These are phyloP conservation scores for Luffa aegyptiaca DNA, from an alignment of 306 rosid species.

Conservation along the genomic window DNA sequence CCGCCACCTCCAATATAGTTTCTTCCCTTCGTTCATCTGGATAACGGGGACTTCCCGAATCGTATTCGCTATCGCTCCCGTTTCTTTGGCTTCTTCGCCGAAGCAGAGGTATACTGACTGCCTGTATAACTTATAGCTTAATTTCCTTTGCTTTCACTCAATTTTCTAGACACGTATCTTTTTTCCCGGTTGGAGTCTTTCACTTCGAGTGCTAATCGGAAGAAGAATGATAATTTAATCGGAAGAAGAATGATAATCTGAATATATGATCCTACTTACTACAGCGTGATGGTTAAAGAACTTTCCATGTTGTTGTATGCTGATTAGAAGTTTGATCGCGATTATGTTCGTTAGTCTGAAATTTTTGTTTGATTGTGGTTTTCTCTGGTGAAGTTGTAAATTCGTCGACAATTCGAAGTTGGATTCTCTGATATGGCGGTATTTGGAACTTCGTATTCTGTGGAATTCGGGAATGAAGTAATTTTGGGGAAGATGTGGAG, in stretches of 20 bases:
- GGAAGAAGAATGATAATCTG: not conserved
- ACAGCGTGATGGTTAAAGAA: not conserved
- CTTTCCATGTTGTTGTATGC: not conserved
- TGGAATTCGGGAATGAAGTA: conserved; percentile 27
- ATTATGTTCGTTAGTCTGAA: not conserved
- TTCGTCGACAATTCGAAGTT: conserved; percentile 30
- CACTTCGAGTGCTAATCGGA: not conserved
- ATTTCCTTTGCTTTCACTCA: not conserved
- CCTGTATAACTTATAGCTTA: not conserved
- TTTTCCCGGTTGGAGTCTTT: not conserved
- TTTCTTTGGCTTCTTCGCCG: not conserved
- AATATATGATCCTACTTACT: not conserved
- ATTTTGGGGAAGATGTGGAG: conserved; percentile 29
- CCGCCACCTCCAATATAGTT: not conserved
- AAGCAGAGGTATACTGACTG: not conserved
- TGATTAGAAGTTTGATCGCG: not conserved
- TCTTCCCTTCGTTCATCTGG: not conserved
- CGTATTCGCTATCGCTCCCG: not conserved
- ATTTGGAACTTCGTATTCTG: conserved; percentile 29
- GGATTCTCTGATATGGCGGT: conserved; percentile 34
- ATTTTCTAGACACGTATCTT: not conserved
- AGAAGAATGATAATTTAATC: not conserved
- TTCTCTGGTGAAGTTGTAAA: conserved; percentile 11
- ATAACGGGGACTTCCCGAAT: not conserved
- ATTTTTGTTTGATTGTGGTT: conserved; percentile 6